A percentile compares a stretch with the other conserved stretches of the same genome.
These are phyloP conservation scores for Metschnikowia borealis DNA, from an alignment of 805 yeast species.

Conservation along the genomic window DNA sequence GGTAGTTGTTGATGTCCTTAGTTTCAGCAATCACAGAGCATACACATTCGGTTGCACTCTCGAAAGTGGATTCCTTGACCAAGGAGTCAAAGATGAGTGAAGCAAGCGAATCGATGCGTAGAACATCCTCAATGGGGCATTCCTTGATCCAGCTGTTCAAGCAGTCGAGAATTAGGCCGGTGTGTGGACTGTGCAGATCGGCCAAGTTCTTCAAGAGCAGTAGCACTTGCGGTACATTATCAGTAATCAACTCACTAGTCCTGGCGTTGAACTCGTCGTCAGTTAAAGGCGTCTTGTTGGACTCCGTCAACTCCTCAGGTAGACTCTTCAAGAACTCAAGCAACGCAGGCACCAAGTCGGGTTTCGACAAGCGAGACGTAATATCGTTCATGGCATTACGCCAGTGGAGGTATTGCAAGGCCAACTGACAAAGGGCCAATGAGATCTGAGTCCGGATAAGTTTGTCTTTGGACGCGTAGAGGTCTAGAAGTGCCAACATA, in stretches of 20 bases:
- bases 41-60: slow-evolving; percentile 83
- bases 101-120: slow-evolving; percentile 61
- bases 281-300: slow-evolving; percentile 70
- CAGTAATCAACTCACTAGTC: slow-evolving; percentile 56
- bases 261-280: slow-evolving; percentile 75
- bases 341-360: slow-evolving; percentile 43
- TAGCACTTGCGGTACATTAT: slow-evolving; percentile 67
- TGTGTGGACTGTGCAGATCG: slow-evolving; percentile 15
- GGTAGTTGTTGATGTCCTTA: slow-evolving; percentile 62
- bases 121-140: slow-evolving; percentile 67
- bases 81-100: slow-evolving; percentile 57
- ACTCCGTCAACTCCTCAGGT: slow-evolving; percentile 86
- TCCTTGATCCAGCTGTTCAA: slow-evolving; percentile 90
- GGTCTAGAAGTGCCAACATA: slow-evolving; percentile 52
- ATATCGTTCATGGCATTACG: slow-evolving; percentile 64
- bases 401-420: slow-evolving; percentile 79
- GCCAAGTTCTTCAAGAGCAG: slow-evolving; percentile 52
- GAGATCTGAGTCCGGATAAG: slow-evolving; percentile 80
- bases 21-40: slow-evolving; percentile 79
- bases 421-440: slow-evolving; percentile 74
- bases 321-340: slow-evolving; percentile 79
- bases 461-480: slow-evolving; percentile 40
- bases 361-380: slow-evolving; percentile 42
- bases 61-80: slow-evolving; percentile 69
- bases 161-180: slow-evolving; percentile 60